phyloP scores from a whole-genome alignment of 371 early-diverging fungal genomes.

The Mucor sp. region DNA sequence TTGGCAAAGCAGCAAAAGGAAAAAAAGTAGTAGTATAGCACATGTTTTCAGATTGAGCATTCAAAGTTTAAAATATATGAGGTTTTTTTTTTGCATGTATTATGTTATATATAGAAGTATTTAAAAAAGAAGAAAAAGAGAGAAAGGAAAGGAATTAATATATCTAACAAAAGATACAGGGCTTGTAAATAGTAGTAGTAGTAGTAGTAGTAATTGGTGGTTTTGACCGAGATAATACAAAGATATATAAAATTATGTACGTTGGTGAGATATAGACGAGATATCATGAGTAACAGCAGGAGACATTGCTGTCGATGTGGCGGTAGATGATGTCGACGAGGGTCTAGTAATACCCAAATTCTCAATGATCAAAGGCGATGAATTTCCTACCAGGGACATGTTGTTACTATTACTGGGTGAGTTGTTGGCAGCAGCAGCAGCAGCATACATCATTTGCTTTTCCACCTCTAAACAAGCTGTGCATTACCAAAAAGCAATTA shows the following conservation, averaged over 20 bases:
- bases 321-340: neutral
- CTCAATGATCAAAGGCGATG: conserved; percentile 13
- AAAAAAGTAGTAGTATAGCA: neutral
- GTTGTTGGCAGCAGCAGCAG: neutral
- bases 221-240: conserved; percentile 1
- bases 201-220: neutral
- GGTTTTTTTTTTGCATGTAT: neutral
- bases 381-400: neutral
- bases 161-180: neutral
- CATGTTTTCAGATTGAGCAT: neutral
- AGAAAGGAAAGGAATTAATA: neutral
- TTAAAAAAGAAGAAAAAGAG: neutral
- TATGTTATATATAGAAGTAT: neutral
- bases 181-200: neutral
- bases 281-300: neutral
- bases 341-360: conserved; percentile 8
- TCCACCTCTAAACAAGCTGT: conserved; percentile 33
- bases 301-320: neutral
- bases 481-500: neutral
- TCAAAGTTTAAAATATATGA: neutral
- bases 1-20: conserved; percentile 1
- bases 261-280: neutral
- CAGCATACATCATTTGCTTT: conserved; percentile 23
- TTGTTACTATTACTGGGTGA: neutral
- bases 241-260: conserved; percentile 6